Evolutionary conservation across 2,329 filamentous ascomycete species (phyloP), one percentile per base, ranked within the genome.

Genomic region (Pyrenophora teres): DNA sequence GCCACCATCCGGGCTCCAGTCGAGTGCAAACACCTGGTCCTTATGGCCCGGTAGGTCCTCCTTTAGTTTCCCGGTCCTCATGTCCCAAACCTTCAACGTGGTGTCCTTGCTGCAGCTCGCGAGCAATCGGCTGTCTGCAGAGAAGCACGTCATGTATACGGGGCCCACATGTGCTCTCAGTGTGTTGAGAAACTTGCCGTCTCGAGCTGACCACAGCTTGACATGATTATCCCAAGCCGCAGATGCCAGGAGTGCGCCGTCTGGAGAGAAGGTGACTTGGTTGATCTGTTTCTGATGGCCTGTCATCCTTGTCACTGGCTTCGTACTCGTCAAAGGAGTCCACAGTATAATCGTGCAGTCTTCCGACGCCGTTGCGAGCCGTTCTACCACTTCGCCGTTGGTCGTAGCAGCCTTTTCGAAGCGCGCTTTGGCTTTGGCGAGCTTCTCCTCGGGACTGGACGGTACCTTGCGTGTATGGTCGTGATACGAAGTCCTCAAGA

Each of bases 281-380:
- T 97, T 97, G 62, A 97, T 92, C 69, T 93, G 90, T 76, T 97
- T 97, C 72, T 97, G 91, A 68, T 99, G 94, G 2, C 94, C 94
- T n/a, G 91, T 76, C 76, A 97, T 83, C 30, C 92, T 82, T n/a
- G 90, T 88, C 3, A 97, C 79, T 0, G 93, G 92, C 72, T 97
- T 97, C 6, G 81, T 89, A 3, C 87, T 87, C 30, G 60, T 70
- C 8, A 86, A 81, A 0, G 92, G 92, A 54, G 95, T 90, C 93
- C 93, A 99, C 6, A 99, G 82, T 71, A 92, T 96, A 83, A 99
- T 93, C 5, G 92, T 96, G 73, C 92, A 96, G 73, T 99, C 94
- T 69, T 97, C 94, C 60, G 88, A 93, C 2, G 93, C 94, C 7
- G 92, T 95, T 2, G 96, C 89, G 3, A 97, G 77, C 23, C 90